Evolutionary conservation across 495 filamentous ascomycete genomes (phyloP).

Genomic region (Aspergillus diversus): DNA sequence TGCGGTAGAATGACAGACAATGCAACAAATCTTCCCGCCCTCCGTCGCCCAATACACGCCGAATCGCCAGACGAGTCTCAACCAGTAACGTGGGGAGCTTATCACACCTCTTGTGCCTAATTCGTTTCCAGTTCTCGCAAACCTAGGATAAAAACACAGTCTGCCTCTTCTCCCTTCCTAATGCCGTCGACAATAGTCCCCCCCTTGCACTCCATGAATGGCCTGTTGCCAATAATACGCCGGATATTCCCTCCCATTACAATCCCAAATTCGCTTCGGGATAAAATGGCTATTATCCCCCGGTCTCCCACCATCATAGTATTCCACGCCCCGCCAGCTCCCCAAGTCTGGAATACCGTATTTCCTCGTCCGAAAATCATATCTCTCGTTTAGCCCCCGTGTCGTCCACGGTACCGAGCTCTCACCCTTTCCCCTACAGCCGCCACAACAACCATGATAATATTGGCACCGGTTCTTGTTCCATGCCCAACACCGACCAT

Average conservation of each 20-base stretch:
- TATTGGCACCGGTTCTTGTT: slow-evolving; percentile 3
- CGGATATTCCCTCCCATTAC: slow-evolving; percentile 31
- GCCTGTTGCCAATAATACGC: slow-evolving; percentile 33
- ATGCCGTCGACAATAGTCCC: slow-evolving; percentile 9
- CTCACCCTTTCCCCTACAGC: not conserved
- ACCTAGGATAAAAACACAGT: not conserved
- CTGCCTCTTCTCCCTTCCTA: not conserved
- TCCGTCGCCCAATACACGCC: slow-evolving; percentile 30
- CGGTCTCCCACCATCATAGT: slow-evolving; percentile 24
- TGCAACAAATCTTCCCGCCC: slow-evolving; percentile 41
- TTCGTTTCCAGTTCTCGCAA: not conserved
- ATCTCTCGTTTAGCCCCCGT: slow-evolving; percentile 22
- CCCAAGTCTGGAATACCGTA: slow-evolving; percentile 34
- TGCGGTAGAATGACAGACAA: slow-evolving; percentile 44
- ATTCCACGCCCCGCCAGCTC: slow-evolving; percentile 38
- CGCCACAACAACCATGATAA: slow-evolving; percentile 4
- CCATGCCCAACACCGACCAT: slow-evolving; percentile 33
- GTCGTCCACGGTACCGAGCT: slow-evolving; percentile 23
- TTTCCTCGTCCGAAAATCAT: slow-evolving; percentile 37
- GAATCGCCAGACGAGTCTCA: slow-evolving; percentile 3
- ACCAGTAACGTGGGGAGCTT: slow-evolving; percentile 29
- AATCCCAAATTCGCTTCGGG: slow-evolving; percentile 37
- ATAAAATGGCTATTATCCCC: slow-evolving; percentile 25
- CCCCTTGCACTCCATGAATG: slow-evolving; percentile 26
- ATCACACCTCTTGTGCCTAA: slow-evolving; percentile 34